These are phyloP conservation scores for Calendula officinalis DNA, from an alignment of 129 eudicot genomes.

Conservation along the genomic window DNA sequence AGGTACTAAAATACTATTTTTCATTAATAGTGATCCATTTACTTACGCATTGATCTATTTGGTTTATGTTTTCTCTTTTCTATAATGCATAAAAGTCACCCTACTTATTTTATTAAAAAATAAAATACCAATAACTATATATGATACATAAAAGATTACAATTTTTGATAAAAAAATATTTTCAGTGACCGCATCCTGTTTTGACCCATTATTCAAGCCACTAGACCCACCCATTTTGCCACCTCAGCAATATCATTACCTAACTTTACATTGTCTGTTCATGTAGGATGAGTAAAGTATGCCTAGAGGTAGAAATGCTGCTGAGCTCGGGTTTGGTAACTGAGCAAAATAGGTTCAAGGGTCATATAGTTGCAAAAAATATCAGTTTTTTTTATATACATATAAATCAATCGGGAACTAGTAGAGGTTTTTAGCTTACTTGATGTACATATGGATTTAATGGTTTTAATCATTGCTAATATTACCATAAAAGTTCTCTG, in stretches of 20 bases:
- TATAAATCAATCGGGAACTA: conserved; percentile 11
- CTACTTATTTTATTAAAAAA: too few relatives aligned
- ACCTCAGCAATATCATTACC: neutral
- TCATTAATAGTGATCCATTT: neutral
- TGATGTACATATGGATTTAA: conserved; percentile 32
- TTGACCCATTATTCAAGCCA: too few relatives aligned
- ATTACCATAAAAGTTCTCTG: conserved; percentile 10
- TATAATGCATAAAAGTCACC: too few relatives aligned
- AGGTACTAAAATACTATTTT: conserved; percentile 16
- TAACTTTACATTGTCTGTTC: conserved; percentile 1
- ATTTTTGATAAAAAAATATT: too few relatives aligned
- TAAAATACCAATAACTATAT: too few relatives aligned
- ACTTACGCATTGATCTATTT: neutral
- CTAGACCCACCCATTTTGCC: neutral
- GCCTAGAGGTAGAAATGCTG: conserved; percentile 21
- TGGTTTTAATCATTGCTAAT: conserved; percentile 12
- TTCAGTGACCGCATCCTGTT: too few relatives aligned
- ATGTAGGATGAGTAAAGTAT: conserved; percentile 34
- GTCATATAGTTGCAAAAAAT: neutral
- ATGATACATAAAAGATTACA: too few relatives aligned
- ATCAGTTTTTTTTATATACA: conserved; percentile 27
- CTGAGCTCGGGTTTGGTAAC: conserved; percentile 29
- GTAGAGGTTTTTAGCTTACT: conserved; percentile 16
- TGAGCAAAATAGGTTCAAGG: conserved; percentile 13
- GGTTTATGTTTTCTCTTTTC: neutral